These are phyloP conservation scores for Lathyrus tuberosus DNA, from an alignment of 306 rosid species.

Conservation along the genomic window DNA sequence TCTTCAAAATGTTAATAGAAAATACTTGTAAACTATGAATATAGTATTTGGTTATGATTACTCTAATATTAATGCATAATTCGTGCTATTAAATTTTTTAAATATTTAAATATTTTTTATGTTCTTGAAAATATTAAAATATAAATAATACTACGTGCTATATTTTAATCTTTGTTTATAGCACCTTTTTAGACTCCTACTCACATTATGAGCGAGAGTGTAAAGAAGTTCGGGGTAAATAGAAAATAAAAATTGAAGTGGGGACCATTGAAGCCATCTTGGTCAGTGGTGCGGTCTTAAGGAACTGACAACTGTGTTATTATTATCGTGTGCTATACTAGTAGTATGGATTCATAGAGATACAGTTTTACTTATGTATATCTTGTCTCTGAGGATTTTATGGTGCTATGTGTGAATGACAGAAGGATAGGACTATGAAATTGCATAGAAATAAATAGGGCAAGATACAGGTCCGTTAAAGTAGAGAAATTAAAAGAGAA, in stretches of 20 bases:
- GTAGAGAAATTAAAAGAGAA: conserved; percentile 10
- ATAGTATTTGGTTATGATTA: too few relatives aligned
- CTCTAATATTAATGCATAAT: too few relatives aligned
- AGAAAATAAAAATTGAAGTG: background rate
- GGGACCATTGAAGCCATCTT: conserved; percentile 17
- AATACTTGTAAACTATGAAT: too few relatives aligned
- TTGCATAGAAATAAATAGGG: conserved; percentile 30
- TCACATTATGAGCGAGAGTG: background rate
- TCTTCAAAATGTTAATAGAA: too few relatives aligned
- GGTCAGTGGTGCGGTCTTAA: background rate
- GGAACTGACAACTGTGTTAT: background rate
- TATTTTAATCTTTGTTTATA: too few relatives aligned
- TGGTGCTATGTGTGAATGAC: conserved; percentile 40
- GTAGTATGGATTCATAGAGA: background rate
- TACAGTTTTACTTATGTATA: background rate
- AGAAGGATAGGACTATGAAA: conserved; percentile 46
- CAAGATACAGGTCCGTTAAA: conserved; percentile 33
- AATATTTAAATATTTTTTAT: too few relatives aligned
- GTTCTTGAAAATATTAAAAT: too few relatives aligned
- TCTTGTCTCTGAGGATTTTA: conserved; percentile 44
- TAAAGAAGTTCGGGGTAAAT: background rate
- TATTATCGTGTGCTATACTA: conserved; percentile 1
- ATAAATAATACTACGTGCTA: too few relatives aligned
- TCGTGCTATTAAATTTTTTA: too few relatives aligned
- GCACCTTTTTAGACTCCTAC: too few relatives aligned